Evolutionary conservation across 495 filamentous ascomycete species (phyloP).

Genomic region (Clavariopsis aquatica): DNA sequence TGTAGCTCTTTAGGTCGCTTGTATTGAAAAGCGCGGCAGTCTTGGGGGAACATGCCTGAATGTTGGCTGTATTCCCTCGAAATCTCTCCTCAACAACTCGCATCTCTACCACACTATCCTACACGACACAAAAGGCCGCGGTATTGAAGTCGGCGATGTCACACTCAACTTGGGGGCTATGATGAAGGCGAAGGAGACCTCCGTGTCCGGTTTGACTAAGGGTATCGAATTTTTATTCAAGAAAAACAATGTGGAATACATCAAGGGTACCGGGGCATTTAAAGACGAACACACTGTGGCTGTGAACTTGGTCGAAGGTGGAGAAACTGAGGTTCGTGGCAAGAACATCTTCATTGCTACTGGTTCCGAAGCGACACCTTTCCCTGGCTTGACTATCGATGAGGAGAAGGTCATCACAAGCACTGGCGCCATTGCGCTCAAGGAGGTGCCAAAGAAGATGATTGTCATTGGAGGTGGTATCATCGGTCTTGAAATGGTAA

Average conservation of each 20-base stretch:
- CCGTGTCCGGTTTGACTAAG: conserved; percentile 88
- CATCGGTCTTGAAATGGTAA: conserved; percentile 95
- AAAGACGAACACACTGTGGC: conserved; percentile 87
- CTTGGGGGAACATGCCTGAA: conserved; percentile 98
- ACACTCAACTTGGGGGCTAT: conserved; percentile 92
- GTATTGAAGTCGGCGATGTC: conserved; percentile 94
- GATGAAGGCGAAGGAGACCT: conserved; percentile 97
- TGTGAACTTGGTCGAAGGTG: conserved; percentile 85
- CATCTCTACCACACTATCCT: conserved; percentile 97
- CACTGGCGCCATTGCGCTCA: conserved; percentile 86
- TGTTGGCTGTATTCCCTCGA: conserved; percentile 98
- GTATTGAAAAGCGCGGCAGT: conserved; percentile 96
- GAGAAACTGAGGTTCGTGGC: conserved; percentile 76
- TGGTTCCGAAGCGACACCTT: conserved; percentile 89
- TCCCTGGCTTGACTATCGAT: conserved; percentile 93
- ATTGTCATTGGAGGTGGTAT: conserved; percentile 97
- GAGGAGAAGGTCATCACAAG: conserved; percentile 96
- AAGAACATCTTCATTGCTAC: conserved; percentile 99
- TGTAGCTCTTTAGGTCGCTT: conserved; percentile 68
- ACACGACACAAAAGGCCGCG: conserved; percentile 95
- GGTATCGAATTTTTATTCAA: conserved; percentile 97
- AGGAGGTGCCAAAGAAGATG: conserved; percentile 95
- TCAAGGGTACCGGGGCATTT: conserved; percentile 89
- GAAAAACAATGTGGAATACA: conserved; percentile 97
- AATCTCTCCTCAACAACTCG: conserved; percentile 99